These are phyloP conservation scores for Coelastrella sp. DNA, from an alignment of 139 green algal genomes.

Conservation along the genomic window DNA sequence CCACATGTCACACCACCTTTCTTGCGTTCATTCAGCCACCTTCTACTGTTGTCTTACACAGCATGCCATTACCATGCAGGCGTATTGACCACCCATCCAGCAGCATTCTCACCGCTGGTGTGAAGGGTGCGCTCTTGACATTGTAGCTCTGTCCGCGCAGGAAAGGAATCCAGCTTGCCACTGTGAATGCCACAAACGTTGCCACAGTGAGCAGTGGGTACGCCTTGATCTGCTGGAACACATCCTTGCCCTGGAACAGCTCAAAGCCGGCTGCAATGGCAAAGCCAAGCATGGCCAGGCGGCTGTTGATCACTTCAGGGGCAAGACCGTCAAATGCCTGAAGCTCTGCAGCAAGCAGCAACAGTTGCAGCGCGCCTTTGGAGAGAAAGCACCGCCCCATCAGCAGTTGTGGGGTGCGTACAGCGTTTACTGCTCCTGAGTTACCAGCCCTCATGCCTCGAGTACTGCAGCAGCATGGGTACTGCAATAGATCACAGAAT, in stretches of 20 bases:
- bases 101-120: conserved; percentile 2
- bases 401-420: too few relatives aligned
- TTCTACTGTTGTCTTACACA: too few relatives aligned
- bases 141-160: conserved; percentile 54
- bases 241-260: conserved; percentile 42
- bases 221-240: conserved; percentile 43
- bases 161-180: conserved; percentile 61
- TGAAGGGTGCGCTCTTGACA: conserved; percentile 56
- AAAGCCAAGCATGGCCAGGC: conserved; percentile 48
- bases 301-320: conserved; percentile 45
- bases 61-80: not conserved
- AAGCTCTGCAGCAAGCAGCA: conserved; percentile 40
- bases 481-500: too few relatives aligned
- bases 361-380: not conserved
- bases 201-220: conserved; percentile 44
- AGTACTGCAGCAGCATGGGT: too few relatives aligned
- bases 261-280: conserved; percentile 41
- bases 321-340: conserved; percentile 59
- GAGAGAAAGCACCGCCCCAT: too few relatives aligned
- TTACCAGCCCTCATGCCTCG: too few relatives aligned
- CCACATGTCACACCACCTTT: too few relatives aligned
- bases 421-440: too few relatives aligned
- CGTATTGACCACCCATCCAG: not conserved
- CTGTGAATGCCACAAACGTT: conserved; percentile 43
- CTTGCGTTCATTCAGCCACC: too few relatives aligned